Conservation (phyloP, 108 stramenopile species). For the Skeletonema grethae region DNA sequence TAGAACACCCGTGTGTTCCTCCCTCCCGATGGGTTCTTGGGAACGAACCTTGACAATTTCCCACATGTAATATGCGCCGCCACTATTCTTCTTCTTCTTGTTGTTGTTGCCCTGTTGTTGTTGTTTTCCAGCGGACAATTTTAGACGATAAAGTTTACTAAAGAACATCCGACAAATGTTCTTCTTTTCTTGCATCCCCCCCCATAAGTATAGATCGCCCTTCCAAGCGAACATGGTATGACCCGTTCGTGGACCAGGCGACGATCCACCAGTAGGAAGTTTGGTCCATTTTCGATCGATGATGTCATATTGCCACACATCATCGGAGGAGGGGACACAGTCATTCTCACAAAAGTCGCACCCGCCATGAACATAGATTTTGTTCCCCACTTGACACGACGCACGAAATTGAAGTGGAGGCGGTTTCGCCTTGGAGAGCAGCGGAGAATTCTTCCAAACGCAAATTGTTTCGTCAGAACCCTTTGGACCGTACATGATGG, state of each 20-base stretch:
- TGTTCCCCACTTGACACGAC: constrained; percentile 7
- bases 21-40: constrained; percentile 5
- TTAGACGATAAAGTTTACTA: too few species aligned
- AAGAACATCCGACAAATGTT: constrained; percentile 4
- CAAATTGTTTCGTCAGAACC: constrained; percentile 7
- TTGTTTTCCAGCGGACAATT: too few species aligned
- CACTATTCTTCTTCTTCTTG: not conserved
- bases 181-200: not conserved
- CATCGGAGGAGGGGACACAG: not conserved
- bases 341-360: constrained; percentile 3
- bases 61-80: not conserved
- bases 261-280: constrained; percentile 3
- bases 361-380: constrained; percentile 29
- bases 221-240: constrained; percentile 18
- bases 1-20: constrained; percentile 14
- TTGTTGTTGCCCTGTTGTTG: not conserved
- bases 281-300: constrained; percentile 25
- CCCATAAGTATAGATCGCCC: constrained; percentile 19
- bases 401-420: constrained; percentile 6
- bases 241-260: constrained; percentile 24
- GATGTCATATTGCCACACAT: constrained; percentile 46
- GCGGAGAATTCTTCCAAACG: constrained; percentile 13
- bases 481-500: constrained; percentile 13
- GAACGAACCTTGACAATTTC: constrained; percentile 7
- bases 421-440: constrained; percentile 11